A percentile compares a stretch with the other conserved stretches of the same genome.
Evolutionary conservation across 148 eudicot genomes (phyloP).

Genomic region (Cornus florida): DNA sequence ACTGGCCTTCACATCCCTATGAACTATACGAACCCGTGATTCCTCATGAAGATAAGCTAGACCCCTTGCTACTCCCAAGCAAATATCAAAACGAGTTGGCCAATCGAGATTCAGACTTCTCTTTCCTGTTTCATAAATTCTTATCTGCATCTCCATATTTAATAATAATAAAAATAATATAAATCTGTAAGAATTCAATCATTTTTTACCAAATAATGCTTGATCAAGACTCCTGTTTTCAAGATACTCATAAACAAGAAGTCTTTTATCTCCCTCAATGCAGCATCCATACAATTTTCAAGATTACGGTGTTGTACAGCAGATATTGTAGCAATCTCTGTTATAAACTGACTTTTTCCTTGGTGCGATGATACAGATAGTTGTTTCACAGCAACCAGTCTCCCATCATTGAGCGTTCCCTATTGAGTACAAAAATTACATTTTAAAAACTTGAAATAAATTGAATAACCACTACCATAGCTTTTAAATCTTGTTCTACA

Average conservation of each 20-base stretch:
- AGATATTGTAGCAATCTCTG: constrained; percentile 90
- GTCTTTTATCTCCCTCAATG: constrained; percentile 72
- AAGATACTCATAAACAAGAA: constrained; percentile 86
- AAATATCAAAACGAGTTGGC: constrained; percentile 82
- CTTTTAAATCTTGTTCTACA: too few relatives aligned
- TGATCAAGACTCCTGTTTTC: constrained; percentile 92
- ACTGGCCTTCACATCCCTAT: constrained; percentile 92
- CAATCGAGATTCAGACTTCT: constrained; percentile 50
- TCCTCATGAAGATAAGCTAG: constrained; percentile 86
- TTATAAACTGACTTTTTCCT: constrained; percentile 76
- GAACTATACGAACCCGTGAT: constrained; percentile 72
- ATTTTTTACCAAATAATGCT: constrained; percentile 65
- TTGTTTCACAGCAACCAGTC: constrained; percentile 81
- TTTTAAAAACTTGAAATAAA: not conserved
- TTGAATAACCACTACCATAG: too few relatives aligned
- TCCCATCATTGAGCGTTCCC: constrained; percentile 77
- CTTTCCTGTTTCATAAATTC: constrained; percentile 33
- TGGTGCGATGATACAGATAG: constrained; percentile 75
- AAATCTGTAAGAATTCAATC: not conserved
- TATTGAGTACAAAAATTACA: constrained; percentile 12
- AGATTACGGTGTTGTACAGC: constrained; percentile 89
- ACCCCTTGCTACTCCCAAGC: constrained; percentile 86
- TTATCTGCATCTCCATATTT: not conserved
- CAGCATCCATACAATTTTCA: constrained; percentile 84
- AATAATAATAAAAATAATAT: too few relatives aligned